Base-by-base conservation (phyloP, 2,329 filamentous ascomycete species). In the Diaporthe destruens region DNA sequence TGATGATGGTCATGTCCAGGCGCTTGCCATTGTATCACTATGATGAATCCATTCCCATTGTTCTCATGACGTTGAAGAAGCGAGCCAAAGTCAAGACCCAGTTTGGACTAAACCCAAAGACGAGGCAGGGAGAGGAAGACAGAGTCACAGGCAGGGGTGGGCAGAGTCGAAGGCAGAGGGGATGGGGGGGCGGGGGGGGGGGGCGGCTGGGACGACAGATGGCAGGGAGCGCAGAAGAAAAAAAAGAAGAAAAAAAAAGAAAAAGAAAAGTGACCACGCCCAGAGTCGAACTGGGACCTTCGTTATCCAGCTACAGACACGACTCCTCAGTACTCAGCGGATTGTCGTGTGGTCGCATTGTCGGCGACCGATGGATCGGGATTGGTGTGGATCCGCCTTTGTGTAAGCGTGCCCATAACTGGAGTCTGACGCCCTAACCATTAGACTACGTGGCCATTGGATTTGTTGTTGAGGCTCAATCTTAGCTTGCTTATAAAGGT, bases 391-490 rank as follows among this genome's bases (percentile, higher is more conserved):
- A 42, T 42, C 34, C 34, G n/a, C 47, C 34, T 29, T 54, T 29
- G 1, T 32, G 9, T n/a, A 16, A 29, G 11, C 20, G 34, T 11
- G 9, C 2, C 16, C 18, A 14, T 29, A 14, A 9, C 39, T 5
- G 6, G 42, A 55, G n/a, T 18, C n/a, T 44, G 18, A 18, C 6
- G 25, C 29, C 25, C 65, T 54, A n/a, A 55, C 65, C 65, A 14
- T 44, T 68, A 55, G 49, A 55, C 49, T 51, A 68, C 55, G 36
- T 32, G 65, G 5, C 34, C 65, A 16, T 55, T n/a, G 6, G 20
- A 16, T 29, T 55, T 8, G n/a, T 49, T 49, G 57, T 42, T 42
- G 18, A 32, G 32, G n/a, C 1, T 32, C 0, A 2, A 6, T 16
- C 2, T 44, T 1, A 6, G 23, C 6, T n/a, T 20, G 0, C 6